These are phyloP conservation scores for Apiospora marii DNA, from an alignment of 2,329 filamentous ascomycete species.

Conservation along the genomic window DNA sequence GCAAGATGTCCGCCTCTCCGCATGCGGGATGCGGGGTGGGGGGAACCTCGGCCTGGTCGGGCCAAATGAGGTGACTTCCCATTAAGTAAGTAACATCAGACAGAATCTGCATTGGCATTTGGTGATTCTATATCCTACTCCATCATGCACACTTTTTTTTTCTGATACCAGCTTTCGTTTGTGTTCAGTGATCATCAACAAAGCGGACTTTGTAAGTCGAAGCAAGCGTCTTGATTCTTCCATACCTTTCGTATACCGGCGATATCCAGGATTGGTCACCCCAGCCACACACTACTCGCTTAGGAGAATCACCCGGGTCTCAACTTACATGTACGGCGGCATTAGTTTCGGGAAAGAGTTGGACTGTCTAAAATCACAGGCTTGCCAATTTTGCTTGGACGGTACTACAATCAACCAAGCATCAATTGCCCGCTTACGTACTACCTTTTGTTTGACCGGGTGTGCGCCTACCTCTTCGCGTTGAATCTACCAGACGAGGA, in stretches of 20 bases:
- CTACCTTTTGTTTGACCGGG: too few relatives aligned
- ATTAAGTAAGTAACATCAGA: not conserved
- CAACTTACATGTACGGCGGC: too few relatives aligned
- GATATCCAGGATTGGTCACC: too few relatives aligned
- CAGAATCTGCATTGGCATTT: not conserved
- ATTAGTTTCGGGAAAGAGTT: too few relatives aligned
- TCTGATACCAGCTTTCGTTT: not conserved
- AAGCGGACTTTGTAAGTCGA: not conserved
- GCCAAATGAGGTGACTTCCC: not conserved
- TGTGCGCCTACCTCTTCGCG: too few relatives aligned
- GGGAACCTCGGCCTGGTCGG: slow-evolving; percentile 7
- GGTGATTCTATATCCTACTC: not conserved
- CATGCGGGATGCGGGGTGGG: slow-evolving; percentile 4
- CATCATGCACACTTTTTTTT: not conserved
- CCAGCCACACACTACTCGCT: too few relatives aligned
- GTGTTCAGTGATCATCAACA: not conserved
- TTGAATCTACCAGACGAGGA: too few relatives aligned
- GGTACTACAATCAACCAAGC: too few relatives aligned
- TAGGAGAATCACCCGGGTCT: too few relatives aligned
- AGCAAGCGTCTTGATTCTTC: not conserved
- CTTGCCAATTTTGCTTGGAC: too few relatives aligned
- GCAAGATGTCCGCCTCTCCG: slow-evolving; percentile 20
- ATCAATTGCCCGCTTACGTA: not conserved
- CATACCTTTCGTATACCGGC: not conserved
- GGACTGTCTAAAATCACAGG: too few relatives aligned